Evolutionary conservation across 768 basidiomycete species (phyloP), one percentile per base, ranked within the genome.

Genomic region (Suillus ampliporus): DNA sequence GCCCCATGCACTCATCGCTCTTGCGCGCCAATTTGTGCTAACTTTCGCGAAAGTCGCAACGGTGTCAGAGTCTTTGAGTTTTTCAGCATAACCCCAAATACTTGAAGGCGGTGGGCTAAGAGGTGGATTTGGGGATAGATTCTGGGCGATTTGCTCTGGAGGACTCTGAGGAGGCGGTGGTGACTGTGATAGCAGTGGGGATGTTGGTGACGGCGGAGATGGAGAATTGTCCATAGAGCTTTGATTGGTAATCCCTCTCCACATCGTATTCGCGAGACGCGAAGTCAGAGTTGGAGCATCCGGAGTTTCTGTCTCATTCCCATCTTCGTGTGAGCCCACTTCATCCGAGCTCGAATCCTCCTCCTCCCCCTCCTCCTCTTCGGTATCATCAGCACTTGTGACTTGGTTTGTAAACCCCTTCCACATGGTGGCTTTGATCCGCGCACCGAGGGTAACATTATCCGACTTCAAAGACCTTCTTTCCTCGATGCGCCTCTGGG

Each of bases 171-270:
- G 68, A 38, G 35, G 69, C 58, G 26, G 57, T 11, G 66, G 69
- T 54, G 76, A 72, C 5, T 75, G 70, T 7, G 77, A 73, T 10
- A 72, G 70, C 19, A 68, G 68, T 3, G 58, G 65, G 13, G 75
- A 72, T 50, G 72, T 69, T 11, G 81, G 76, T n/a, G 76, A 76
- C 1, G 69, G 66, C 1, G 81, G 82, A 41, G 82, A 79, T 1
- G 80, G 77, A 4, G 67, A n/a, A 19, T 87, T 83, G 11, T 77
- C 76, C 89, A 89, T 89, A 3, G 89, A 84, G 62, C 82, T 83
- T 71, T 89, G 87, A 67, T 91, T 92, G 4, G 89, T 90, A 66
- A 92, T 86, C 4, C 90, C 91, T 70, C 83, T 82, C 90, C 90
- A 92, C 23, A 91, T 82, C n/a, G 84, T 85, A 61, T 77, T 84